phyloP scores from a whole-genome alignment of 2,329 filamentous ascomycete genomes.

The Neocucurbitaria cava region DNA sequence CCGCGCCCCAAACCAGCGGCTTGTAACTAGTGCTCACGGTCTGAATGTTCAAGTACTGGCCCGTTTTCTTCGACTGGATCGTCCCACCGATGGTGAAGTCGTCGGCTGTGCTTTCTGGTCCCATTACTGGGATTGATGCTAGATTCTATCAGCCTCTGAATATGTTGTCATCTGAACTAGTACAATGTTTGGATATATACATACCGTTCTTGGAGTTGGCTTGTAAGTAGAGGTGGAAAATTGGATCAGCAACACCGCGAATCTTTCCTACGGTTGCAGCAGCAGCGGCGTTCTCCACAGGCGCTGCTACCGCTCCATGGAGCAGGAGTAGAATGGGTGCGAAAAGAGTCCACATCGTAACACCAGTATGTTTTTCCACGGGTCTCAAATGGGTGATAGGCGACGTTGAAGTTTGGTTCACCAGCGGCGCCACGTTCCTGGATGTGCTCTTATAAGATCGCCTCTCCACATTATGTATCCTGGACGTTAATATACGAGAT shows the following conservation, averaged over 20 bases:
- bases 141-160: background rate
- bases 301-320: constrained; percentile 12
- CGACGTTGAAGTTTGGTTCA: background rate
- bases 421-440: background rate
- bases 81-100: constrained; percentile 59
- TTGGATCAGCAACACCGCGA: constrained; percentile 58
- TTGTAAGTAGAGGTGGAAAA: constrained; percentile 63
- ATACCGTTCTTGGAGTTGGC: constrained; percentile 52
- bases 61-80: constrained; percentile 59
- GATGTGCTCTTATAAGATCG: background rate
- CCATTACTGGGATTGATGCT: constrained; percentile 57
- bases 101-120: constrained; percentile 58
- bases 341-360: constrained; percentile 12
- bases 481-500: constrained; percentile 9
- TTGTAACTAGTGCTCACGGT: constrained; percentile 59
- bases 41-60: constrained; percentile 58
- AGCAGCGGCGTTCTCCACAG: constrained; percentile 22
- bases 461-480: background rate
- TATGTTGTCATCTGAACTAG: too few relatives aligned
- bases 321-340: constrained; percentile 11
- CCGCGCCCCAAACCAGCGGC: constrained; percentile 56
- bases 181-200: too few relatives aligned
- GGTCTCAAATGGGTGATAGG: background rate
- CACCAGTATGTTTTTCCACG: background rate
- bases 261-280: constrained; percentile 58